Evolutionary conservation across 176 grass and related monocot species (phyloP), one percentile per base, ranked within the genome.

Genomic region (Rhipidocladum racemiflorum): DNA sequence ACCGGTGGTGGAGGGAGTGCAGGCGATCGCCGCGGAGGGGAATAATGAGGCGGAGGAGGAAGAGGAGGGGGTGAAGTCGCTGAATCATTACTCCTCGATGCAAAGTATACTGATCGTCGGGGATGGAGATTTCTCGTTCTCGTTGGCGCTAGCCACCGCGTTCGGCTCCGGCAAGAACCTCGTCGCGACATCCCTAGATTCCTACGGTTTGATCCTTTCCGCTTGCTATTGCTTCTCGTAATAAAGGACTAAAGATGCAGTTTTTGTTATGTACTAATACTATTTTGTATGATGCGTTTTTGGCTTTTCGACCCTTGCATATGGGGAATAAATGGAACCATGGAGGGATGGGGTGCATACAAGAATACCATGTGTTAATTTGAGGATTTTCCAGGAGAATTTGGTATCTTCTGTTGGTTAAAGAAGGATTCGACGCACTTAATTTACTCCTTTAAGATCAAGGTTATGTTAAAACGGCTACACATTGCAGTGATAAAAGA

Each of bases 81-180:
- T 90, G 14, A 61, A 72, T 20, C 77, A 85, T 14, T 90, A 90
- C 44, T 85, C 76, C 23, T 91, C 88, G 0, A 6, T 35, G 16
- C 88, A 93, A 0, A 68, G 71, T 28, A 93, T 93, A 65, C 82
- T 88, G 8, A 7, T 90, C 49, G 85, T 93, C 17, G 88, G 91
- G 0, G 91, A 93, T 17, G 91, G 91, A 1, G 64, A 90, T 14
- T 80, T 93, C 18, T 93, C 88, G 34, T 93, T 93, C 79, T 85
- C 91, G 1, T 82, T 85, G 74, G 60, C 88, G 28, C 88, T 93
- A 8, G 85, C 91, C 74, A 66, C n/a, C 16, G 81, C 61, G 21
- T 93, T 93, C 28, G 81, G 82, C 85, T 93, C 91, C 62, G 85
- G 85, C 29, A 53, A 79, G 4, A 85, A 93, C 27, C 49, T 93